Percentiles rank a stretch among this genome's conserved stretches.
Evolutionary conservation across 148 eudicot species (phyloP).

Genomic region (Arctostaphylos glauca): DNA sequence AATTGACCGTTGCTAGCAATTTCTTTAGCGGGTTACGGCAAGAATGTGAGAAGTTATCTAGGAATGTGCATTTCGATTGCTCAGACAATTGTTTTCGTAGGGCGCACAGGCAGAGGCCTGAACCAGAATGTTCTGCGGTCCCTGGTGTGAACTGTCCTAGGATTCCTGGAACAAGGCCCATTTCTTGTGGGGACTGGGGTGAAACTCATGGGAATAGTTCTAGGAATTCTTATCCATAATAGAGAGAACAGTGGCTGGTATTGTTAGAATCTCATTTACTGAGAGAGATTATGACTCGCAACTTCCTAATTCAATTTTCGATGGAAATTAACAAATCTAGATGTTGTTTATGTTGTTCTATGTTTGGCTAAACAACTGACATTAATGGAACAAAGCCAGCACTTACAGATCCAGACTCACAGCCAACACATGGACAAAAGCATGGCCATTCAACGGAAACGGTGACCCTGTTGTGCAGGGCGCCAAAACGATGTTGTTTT

Average conservation of each 20-base stretch:
- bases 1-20: constrained; percentile 68
- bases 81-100: constrained; percentile 74
- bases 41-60: constrained; percentile 42
- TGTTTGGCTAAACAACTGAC: too few species aligned
- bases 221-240: constrained; percentile 36
- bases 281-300: not conserved
- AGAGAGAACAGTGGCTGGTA: not conserved
- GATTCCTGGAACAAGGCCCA: constrained; percentile 50
- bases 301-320: constrained; percentile 10
- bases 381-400: too few species aligned
- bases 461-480: too few species aligned
- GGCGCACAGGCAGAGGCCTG: constrained; percentile 57
- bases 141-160: constrained; percentile 54
- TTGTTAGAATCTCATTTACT: not conserved
- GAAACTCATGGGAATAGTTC: constrained; percentile 11
- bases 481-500: too few species aligned
- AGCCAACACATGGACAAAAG: too few species aligned
- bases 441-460: too few species aligned
- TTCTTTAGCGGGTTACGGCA: constrained; percentile 73
- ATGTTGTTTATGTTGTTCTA: not conserved
- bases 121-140: constrained; percentile 51
- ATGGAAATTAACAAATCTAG: not conserved
- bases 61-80: constrained; percentile 64
- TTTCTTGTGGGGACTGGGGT: constrained; percentile 58
- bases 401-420: too few species aligned